Evolutionary conservation across 2,329 filamentous ascomycete genomes (phyloP).

Genomic region (Fusarium brachygibbosum): DNA sequence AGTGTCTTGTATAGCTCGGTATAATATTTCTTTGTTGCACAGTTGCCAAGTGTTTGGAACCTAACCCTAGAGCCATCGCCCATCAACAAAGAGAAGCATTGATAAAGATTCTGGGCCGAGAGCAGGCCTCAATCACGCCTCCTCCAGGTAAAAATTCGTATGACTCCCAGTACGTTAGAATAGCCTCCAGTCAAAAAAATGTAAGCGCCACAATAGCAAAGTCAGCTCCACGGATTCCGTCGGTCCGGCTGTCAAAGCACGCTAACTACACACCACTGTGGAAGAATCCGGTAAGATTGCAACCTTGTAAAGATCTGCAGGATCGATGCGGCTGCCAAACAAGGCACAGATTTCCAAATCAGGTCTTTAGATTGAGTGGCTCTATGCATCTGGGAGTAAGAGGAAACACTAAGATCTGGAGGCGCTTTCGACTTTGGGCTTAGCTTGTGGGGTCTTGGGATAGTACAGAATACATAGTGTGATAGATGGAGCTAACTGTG

Average conservation of each 20-base stretch:
- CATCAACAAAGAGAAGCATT: too few relatives aligned
- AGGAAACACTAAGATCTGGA: background rate
- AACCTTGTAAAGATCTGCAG: too few relatives aligned
- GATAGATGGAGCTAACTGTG: too few relatives aligned
- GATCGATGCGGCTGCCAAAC: background rate
- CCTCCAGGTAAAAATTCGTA: rapidly evolving
- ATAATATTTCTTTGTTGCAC: too few relatives aligned
- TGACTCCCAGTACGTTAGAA: too few relatives aligned
- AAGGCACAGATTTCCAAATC: background rate
- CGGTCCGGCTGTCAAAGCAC: background rate
- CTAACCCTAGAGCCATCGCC: background rate
- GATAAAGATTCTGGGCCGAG: background rate
- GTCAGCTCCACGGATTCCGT: background rate
- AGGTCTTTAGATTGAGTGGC: background rate
- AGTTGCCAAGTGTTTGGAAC: background rate
- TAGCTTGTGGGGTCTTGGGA: too few relatives aligned
- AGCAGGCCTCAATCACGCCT: too few relatives aligned
- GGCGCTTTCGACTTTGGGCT: too few relatives aligned
- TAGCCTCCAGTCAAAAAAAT: too few relatives aligned
- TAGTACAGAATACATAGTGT: too few relatives aligned
- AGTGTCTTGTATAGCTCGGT: background rate
- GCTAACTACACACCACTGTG: background rate
- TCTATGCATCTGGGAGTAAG: background rate
- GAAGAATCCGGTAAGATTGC: too few relatives aligned
- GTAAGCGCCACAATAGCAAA: background rate